phyloP scores from a whole-genome alignment of 257 asterid species.

The Handroanthus guayacan region DNA sequence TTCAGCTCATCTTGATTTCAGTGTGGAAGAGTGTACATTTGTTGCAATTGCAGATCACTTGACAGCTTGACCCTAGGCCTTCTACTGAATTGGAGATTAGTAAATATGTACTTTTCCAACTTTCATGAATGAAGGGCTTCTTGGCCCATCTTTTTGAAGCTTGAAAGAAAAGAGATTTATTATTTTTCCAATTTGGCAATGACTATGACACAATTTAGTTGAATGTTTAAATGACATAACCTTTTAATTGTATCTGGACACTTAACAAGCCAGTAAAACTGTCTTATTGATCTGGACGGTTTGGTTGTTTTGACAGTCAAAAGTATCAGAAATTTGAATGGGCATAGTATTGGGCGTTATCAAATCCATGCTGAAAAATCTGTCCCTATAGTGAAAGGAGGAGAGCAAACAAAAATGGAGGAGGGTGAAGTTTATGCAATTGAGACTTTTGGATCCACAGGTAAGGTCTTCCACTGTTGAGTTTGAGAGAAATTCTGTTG shows the following conservation, averaged over 20 bases:
- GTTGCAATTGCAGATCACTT: background rate
- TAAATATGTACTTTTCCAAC: background rate
- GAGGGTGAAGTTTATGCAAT: constrained; percentile 99
- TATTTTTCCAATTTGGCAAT: background rate
- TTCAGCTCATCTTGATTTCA: constrained; percentile 12
- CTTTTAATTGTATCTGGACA: background rate
- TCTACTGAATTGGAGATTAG: background rate
- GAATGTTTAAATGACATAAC: background rate
- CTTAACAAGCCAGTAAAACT: background rate
- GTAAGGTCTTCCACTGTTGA: constrained; percentile 41
- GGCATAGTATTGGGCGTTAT: constrained; percentile 91
- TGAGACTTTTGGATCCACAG: constrained; percentile 98
- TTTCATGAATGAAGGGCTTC: constrained; percentile 8
- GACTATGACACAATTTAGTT: background rate
- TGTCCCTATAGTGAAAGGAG: constrained; percentile 98
- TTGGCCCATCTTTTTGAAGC: constrained; percentile 9
- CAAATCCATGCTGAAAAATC: constrained; percentile 99
- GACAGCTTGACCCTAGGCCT: constrained; percentile 6
- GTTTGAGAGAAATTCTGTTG: background rate
- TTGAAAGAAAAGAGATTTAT: constrained; percentile 1
- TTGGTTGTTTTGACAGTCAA: constrained; percentile 70
- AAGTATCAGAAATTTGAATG: constrained; percentile 93
- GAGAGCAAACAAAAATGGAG: constrained; percentile 98
- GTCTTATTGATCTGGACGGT: constrained; percentile 34
- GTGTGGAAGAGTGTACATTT: background rate